Evolutionary conservation across 139 green algal species (phyloP).

Genomic region (Micractinium conductrix): DNA sequence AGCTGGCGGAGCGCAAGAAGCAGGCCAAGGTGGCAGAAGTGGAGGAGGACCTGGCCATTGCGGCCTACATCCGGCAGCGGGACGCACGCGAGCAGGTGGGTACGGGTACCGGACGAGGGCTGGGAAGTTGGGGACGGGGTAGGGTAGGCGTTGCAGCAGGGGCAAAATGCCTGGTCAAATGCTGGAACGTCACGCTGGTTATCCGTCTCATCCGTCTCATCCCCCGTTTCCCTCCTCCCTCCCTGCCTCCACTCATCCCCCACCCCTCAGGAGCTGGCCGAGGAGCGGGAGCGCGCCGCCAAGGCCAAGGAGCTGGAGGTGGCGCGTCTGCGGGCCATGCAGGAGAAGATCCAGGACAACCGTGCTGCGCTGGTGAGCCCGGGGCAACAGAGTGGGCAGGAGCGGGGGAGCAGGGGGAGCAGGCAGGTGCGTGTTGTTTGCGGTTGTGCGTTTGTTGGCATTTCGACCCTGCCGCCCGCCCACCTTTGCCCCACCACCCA

Average conservation of each 20-base stretch:
- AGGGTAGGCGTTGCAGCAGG: no score
- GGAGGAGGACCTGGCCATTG: constrained; percentile 23
- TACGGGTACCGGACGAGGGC: no score
- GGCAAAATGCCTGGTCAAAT: no score
- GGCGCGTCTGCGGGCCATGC: constrained; percentile 33
- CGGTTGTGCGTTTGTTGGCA: not conserved
- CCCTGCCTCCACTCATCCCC: no score
- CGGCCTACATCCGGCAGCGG: constrained; percentile 9
- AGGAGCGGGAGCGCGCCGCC: constrained; percentile 29
- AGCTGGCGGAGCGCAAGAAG: constrained; percentile 13
- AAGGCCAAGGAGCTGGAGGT: constrained; percentile 42
- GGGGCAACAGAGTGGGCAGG: not conserved
- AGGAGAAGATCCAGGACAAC: constrained; percentile 40
- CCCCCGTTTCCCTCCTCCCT: no score
- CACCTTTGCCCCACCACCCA: no score
- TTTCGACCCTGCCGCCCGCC: not conserved
- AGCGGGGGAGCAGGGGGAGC: not conserved
- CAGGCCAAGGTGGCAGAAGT: not conserved
- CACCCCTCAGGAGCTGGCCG: constrained; percentile 27
- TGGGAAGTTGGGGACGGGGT: no score
- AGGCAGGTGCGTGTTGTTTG: not conserved
- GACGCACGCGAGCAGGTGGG: constrained; percentile 32
- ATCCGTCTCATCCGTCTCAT: no score
- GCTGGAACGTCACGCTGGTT: no score
- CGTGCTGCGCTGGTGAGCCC: constrained; percentile 8